Evolutionary conservation across 768 basidiomycete species (phyloP), one percentile per base, ranked within the genome.

Genomic region (Rhizopogon vinicolor): DNA sequence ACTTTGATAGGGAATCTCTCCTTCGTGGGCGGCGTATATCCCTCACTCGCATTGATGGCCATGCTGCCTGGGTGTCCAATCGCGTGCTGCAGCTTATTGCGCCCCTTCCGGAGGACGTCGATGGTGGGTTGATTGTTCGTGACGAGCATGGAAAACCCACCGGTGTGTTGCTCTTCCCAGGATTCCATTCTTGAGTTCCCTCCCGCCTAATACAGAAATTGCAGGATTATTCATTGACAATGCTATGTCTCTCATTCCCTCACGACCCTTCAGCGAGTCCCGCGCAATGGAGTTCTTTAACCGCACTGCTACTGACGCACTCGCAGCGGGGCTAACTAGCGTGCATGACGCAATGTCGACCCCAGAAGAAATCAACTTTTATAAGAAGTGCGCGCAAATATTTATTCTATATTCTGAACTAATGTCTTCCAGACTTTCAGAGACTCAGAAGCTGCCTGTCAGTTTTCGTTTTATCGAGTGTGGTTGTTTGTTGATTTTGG

Each of bases 31-130:
- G 89, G 0, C 84, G 82, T 0, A 92, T 98, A 56, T 78, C 82
- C 8, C 78, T 98, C 5, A 73, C 71, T 14, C 81, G 95, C 16
- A 80, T 95, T 3, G 95, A 98, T 65, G 85, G 75, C 0, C 95
- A 98, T 64, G 93, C 91, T 0, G 72, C 79, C 18, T 98, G 94
- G 95, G 86, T 95, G 22, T 94, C 92, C 5, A 76, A 79, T 12
- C 77, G 80, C 2, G 84, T 93, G 0, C 73, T 98, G 1, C 79
- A 84, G 33, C 63, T 83, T 5, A 79, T 93, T 67, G 76, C 75
- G 0, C 63, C 79, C 1, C 72, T 94, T 1, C 91, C 92, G 0
- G 62, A 73, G 1, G 63, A 75, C 5, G 79, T 94, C 0, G 79
- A 83, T 3, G 93, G 93, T 6, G 93, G 93, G 0, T 65, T 72